A percentile compares a stretch with the other conserved stretches of the same genome.
phyloP scores from a whole-genome alignment of 306 rosid species.

The Glycine soja region DNA sequence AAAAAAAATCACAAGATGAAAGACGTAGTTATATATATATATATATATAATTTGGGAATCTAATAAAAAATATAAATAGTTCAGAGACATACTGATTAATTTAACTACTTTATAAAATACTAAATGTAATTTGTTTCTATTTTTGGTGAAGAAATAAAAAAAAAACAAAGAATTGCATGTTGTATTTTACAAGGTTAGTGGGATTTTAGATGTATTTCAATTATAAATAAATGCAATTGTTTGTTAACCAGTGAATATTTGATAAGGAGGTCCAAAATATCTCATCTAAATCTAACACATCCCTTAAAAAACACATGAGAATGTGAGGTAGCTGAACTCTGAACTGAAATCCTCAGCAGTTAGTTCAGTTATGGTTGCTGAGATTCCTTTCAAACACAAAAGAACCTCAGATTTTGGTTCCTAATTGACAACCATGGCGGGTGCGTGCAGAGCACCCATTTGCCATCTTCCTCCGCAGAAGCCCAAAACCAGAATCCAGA shows the following conservation, averaged over 20 bases:
- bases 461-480: slow-evolving; percentile 47
- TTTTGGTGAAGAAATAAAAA: too few species aligned
- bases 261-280: slow-evolving; percentile 42
- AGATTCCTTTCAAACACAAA: slow-evolving; percentile 15
- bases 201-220: neutral
- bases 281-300: neutral
- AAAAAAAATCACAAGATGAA: too few species aligned
- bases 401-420: slow-evolving; percentile 33
- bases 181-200: neutral
- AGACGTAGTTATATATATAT: too few species aligned
- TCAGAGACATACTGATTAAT: too few species aligned
- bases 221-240: neutral
- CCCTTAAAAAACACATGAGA: neutral
- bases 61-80: too few species aligned
- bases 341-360: too few species aligned
- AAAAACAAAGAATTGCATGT: too few species aligned
- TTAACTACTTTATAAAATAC: too few species aligned
- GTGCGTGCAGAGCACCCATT: slow-evolving; percentile 59
- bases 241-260: slow-evolving; percentile 31
- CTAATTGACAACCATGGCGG: slow-evolving; percentile 52
- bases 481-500: slow-evolving; percentile 24
- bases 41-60: too few species aligned
- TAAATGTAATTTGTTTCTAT: too few species aligned
- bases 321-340: neutral
- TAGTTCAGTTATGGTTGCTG: slow-evolving; percentile 18